A percentile compares a stretch with the other conserved stretches of the same genome.
Conservation (phyloP, 2,329 filamentous ascomycete genomes). For the Ambrosiella xylebori region DNA sequence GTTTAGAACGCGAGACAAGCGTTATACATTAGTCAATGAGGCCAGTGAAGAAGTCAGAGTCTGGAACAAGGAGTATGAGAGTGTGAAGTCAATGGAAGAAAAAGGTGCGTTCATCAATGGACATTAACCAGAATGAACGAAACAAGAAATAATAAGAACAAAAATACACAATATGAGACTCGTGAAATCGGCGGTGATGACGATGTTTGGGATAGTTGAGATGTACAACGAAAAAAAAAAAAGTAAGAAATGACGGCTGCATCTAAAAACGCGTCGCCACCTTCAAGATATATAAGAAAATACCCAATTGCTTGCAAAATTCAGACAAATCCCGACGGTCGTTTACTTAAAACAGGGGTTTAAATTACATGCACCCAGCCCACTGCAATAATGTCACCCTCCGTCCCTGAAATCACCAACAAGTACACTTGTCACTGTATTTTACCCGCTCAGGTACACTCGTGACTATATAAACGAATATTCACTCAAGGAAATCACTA, state of each 20-base stretch:
- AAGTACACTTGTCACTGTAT: background rate
- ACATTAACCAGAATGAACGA: background rate
- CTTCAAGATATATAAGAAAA: background rate
- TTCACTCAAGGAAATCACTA: background rate
- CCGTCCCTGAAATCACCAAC: background rate
- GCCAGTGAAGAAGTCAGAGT: background rate
- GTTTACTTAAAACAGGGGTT: conserved; percentile 3
- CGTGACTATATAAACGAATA: background rate
- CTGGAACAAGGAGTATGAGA: background rate
- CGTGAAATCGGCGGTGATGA: background rate
- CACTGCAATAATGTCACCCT: background rate
- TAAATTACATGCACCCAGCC: conserved; percentile 6
- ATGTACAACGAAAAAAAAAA: background rate
- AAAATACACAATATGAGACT: background rate
- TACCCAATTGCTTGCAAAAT: background rate
- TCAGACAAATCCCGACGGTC: background rate
- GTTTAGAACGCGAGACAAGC: background rate
- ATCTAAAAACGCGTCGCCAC: background rate
- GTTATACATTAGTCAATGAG: background rate
- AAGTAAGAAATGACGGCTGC: background rate
- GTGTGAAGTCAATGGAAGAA: no score
- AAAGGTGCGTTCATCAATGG: background rate
- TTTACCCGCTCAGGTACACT: background rate
- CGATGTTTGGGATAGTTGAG: background rate
- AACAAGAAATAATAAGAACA: background rate